Conservation (phyloP, 2,329 filamentous ascomycete species). For the Triangularia verruculosa region DNA sequence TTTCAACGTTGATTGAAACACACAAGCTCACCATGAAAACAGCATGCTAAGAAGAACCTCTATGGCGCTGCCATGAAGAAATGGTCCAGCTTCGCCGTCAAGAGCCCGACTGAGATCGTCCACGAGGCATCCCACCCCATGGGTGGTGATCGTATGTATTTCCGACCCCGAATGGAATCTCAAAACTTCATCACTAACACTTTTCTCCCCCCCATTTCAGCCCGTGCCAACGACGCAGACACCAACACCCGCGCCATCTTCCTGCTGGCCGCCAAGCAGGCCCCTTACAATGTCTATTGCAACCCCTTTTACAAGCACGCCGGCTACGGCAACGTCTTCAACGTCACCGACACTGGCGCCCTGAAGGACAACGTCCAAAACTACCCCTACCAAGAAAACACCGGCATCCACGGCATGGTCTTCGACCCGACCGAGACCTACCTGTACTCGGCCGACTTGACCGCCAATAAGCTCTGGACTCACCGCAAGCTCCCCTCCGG, state of each 20-base stretch:
- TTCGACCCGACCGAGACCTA: constrained; percentile 72
- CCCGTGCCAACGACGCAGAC: constrained; percentile 62
- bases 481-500: constrained; percentile 68
- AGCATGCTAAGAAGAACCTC: constrained; percentile 80
- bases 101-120: constrained; percentile 70
- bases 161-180: not conserved
- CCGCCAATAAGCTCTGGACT: constrained; percentile 78
- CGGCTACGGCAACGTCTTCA: constrained; percentile 76
- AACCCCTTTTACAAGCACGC: constrained; percentile 89
- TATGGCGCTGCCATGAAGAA: constrained; percentile 94
- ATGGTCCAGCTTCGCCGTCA: constrained; percentile 79
- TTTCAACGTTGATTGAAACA: not conserved
- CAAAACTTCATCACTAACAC: not conserved
- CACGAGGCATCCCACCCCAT: constrained; percentile 74
- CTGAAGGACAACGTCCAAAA: constrained; percentile 66
- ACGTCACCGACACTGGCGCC: constrained; percentile 54
- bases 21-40: constrained; percentile 23
- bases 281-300: constrained; percentile 80
- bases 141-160: constrained; percentile 66
- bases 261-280: constrained; percentile 71
- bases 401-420: constrained; percentile 79
- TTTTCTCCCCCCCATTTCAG: constrained; percentile 39
- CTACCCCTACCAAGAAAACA: constrained; percentile 66
- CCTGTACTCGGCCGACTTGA: constrained; percentile 76
- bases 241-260: constrained; percentile 90